Base-by-base conservation (phyloP, 495 filamentous ascomycete species). In the Trichoderma reesei region DNA sequence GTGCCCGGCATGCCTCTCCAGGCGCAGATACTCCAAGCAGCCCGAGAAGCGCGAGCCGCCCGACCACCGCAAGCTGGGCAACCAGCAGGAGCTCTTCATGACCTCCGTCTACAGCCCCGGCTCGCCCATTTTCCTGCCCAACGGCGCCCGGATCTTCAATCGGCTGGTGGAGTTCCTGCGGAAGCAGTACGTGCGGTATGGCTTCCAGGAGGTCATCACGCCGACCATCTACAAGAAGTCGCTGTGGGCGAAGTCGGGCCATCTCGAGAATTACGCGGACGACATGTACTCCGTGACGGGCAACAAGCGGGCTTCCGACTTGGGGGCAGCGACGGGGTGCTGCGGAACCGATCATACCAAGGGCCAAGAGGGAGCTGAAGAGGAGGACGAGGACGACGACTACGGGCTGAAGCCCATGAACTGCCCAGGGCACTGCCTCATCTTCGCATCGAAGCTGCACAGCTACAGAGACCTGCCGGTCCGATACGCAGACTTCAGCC, bases 371-470 rank as follows among this genome's bases (percentile, higher is more conserved):
- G 59, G 36, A 9, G 36, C 16, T 18, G 59, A 61, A 11, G 85
- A 90, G 66, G 82, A 89, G 60, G 88, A 89, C 67, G 85, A 90
- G 66, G 82, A 89, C 60, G 88, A 89, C 67, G 88, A 91, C 61
- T 97, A 92, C 71, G 91, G 90, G 3, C 80, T 97, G 61, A 97
- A 97, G 72, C 92, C 92, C 31, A 97, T 97, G 92, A 97, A 97
- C 69, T 97, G 92, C 72, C 92, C 92, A 0, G 92, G 92, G 13
- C 92, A 97, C 74, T 97, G 92, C 74, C 77, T 97, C 59, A 84
- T 97, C 39, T 97, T 96, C 73, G 78, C 76, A 16, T 85, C 85
- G 59, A 81, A 89, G 62, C 81, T 74, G 44, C 84, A 87, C 65
- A 91, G 86, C 67, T 93, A 91, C 70, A 82, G 88, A 68, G 89